phyloP scores from a whole-genome alignment of 257 asterid genomes.

The Thymus quinquecostatus region DNA sequence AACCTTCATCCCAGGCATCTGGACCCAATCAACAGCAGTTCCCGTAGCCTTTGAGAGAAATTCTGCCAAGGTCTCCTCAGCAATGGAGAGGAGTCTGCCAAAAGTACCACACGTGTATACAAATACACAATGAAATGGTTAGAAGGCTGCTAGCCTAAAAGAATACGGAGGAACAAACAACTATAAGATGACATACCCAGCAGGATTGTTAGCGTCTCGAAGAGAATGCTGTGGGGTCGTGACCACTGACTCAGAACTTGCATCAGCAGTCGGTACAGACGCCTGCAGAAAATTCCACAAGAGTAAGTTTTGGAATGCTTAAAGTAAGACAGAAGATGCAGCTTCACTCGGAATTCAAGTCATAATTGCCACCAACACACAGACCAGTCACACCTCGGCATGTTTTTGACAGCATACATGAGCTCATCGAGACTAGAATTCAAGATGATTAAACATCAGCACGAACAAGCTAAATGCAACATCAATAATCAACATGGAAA shows the following conservation, averaged over 20 bases:
- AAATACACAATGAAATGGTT: not conserved
- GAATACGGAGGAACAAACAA: slow-evolving; percentile 15
- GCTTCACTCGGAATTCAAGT: not conserved
- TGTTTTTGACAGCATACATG: slow-evolving; percentile 7
- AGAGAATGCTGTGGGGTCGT: slow-evolving; percentile 77
- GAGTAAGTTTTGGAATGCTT: slow-evolving; percentile 1
- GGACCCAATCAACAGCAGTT: slow-evolving; percentile 99
- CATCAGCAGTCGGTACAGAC: slow-evolving; percentile 63
- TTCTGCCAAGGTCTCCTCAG: slow-evolving; percentile 97
- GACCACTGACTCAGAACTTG: slow-evolving; percentile 75
- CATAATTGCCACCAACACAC: not conserved
- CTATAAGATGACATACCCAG: slow-evolving; percentile 58
- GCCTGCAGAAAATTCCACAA: slow-evolving; percentile 41
- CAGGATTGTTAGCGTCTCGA: slow-evolving; percentile 85
- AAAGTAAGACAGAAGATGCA: not conserved
- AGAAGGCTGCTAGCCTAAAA: not conserved
- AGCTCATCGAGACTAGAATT: not conserved
- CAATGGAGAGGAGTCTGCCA: slow-evolving; percentile 85
- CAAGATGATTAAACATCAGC: not conserved
- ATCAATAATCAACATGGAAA: not conserved
- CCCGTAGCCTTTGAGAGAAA: slow-evolving; percentile 97
- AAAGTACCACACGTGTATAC: slow-evolving; percentile 21
- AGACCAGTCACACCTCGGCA: not conserved
- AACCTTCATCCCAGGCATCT: slow-evolving; percentile 99
- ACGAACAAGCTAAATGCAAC: not conserved